Evolutionary conservation across 495 filamentous ascomycete genomes (phyloP).

Genomic region (Talaromyces adpressus): DNA sequence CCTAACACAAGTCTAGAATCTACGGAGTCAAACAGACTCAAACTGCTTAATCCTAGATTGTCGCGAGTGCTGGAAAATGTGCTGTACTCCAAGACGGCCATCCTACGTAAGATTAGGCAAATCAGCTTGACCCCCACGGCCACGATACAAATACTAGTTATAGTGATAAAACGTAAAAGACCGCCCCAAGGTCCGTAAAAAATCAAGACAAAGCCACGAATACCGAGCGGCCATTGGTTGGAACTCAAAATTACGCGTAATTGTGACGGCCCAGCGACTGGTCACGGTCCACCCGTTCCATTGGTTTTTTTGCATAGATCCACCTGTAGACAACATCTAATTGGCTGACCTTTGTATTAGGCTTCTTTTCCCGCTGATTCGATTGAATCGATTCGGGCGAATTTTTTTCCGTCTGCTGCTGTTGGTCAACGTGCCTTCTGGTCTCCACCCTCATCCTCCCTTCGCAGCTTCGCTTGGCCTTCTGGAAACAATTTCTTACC

Average conservation of each 20-base stretch:
- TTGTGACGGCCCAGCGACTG: background rate
- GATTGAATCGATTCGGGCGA: background rate
- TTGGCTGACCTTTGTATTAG: background rate
- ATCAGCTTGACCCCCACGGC: background rate
- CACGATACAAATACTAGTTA: background rate
- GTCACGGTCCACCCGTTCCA: background rate
- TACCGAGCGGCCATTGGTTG: background rate
- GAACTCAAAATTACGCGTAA: background rate
- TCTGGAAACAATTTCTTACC: slow-evolving; percentile 1
- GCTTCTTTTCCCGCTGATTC: slow-evolving; percentile 3
- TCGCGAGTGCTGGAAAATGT: background rate
- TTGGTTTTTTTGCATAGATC: background rate
- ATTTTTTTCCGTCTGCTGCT: background rate
- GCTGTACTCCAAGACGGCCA: background rate
- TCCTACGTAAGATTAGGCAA: background rate
- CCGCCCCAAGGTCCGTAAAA: background rate
- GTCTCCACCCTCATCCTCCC: background rate
- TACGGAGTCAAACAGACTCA: background rate
- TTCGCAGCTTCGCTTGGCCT: background rate
- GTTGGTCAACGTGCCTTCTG: background rate
- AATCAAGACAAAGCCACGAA: background rate
- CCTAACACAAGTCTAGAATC: background rate
- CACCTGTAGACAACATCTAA: background rate
- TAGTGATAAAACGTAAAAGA: background rate
- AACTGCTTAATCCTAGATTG: background rate